Evolutionary conservation across 495 filamentous ascomycete genomes (phyloP), one percentile per base, ranked within the genome.

Genomic region (Penicillium bialowiezense): DNA sequence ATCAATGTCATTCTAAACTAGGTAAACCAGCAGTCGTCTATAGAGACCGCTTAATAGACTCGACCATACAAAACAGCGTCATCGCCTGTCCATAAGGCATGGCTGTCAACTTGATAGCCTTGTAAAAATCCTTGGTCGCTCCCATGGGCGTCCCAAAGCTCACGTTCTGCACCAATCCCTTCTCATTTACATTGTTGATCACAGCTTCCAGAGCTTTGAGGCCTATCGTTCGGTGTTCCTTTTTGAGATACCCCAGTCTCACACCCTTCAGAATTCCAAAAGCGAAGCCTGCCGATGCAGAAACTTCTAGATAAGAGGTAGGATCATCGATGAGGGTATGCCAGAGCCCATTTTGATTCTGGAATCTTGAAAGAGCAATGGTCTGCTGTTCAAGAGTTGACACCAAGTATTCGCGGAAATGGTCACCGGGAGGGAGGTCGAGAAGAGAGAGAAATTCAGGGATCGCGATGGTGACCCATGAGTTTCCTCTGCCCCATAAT

Each of bases 31-130:
- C 24, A 28, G 4, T 19, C 12, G 6, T 12, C 15, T 44, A 44
- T 9, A 44, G 13, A 33, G 32, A 44, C 10, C 15, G 9, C 7
- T 31, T 44, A 9, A 44, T 44, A 8, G 5, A 32, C 28, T 44
- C 28, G 5, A 44, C 28, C 29, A 44, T 33, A 13, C 41, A 44
- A 23, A 44, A 7, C 0, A 44, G 17, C 17, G 41, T 44, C 81
- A 85, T 84, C 1, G 80, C 79, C 50, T 84, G 82, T 5, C 82
- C 82, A 56, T 83, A 84, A 12, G 81, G 82, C 82, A 85, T 85
- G 48, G 74, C 77, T 3, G 82, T 86, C 2, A 72, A 53, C n/a
- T 70, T 70, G 44, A 86, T 84, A 19, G 77, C 71, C 55, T 78
- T 78, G 54, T 85, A 86, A 55, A 81, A 77, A 51, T 83, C 70